Conservation (phyloP, 768 basidiomycete genomes). For the Dentipellis fragilis region DNA sequence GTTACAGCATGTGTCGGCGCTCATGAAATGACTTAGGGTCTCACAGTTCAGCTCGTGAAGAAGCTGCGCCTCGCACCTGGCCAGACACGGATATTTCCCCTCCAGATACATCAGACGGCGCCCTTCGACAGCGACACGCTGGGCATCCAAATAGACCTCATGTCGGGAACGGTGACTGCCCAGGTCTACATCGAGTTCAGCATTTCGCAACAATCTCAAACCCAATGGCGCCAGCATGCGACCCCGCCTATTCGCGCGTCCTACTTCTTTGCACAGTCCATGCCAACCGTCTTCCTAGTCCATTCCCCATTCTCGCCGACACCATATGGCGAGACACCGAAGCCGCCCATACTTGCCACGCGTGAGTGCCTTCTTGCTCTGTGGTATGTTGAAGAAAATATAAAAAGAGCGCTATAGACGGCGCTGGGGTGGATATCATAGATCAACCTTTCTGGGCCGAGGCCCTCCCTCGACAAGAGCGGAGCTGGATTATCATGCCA, state of each 20-base stretch:
- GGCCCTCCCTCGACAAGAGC: slow-evolving; percentile 45
- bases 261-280: slow-evolving; percentile 45
- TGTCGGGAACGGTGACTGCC: slow-evolving; percentile 7
- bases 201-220: too few species aligned
- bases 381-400: neutral
- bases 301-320: slow-evolving; percentile 40
- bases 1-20: neutral
- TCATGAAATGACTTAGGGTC: slow-evolving; percentile 4
- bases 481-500: slow-evolving; percentile 73
- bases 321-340: slow-evolving; percentile 10
- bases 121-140: slow-evolving; percentile 28
- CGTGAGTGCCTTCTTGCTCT: slow-evolving; percentile 33
- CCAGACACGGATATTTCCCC: slow-evolving; percentile 38
- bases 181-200: too few species aligned
- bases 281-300: slow-evolving; percentile 48
- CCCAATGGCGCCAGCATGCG: too few species aligned
- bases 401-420: slow-evolving; percentile 39
- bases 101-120: slow-evolving; percentile 33
- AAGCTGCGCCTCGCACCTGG: slow-evolving; percentile 1
- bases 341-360: slow-evolving; percentile 50
- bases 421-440: slow-evolving; percentile 75
- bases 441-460: slow-evolving; percentile 47
- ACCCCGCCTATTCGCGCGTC: slow-evolving; percentile 34
- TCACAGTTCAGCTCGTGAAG: neutral
- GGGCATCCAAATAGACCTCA: slow-evolving; percentile 27